phyloP scores from a whole-genome alignment of 768 basidiomycete genomes.

The Phaeolepiota aurea region DNA sequence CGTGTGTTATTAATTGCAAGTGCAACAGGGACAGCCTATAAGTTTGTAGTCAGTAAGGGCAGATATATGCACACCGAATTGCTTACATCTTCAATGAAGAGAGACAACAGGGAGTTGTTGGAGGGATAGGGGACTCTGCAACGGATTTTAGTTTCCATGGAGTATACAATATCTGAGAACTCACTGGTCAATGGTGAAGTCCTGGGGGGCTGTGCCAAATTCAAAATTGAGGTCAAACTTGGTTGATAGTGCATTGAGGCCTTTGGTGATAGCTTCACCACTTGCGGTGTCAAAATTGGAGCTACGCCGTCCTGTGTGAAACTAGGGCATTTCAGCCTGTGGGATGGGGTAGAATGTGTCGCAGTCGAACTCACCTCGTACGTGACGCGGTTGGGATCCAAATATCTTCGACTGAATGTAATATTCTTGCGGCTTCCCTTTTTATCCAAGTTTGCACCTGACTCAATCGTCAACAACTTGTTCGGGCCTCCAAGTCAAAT shows the following conservation, averaged over 20 bases:
- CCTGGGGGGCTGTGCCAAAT: conserved; percentile 71
- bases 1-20: conserved; percentile 59
- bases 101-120: conserved; percentile 48
- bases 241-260: conserved; percentile 42
- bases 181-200: conserved; percentile 60
- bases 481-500: too few relatives aligned
- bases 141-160: conserved; percentile 4
- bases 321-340: too few relatives aligned
- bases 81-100: conserved; percentile 41
- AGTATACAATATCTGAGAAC: conserved; percentile 8
- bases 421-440: conserved; percentile 37
- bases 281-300: conserved; percentile 51
- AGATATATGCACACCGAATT: conserved; percentile 6
- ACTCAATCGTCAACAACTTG: too few relatives aligned
- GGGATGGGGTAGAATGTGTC: too few relatives aligned
- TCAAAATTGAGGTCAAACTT: conserved; percentile 53
- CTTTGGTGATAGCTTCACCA: conserved; percentile 46
- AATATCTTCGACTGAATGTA: conserved; percentile 61
- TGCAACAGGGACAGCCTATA: conserved; percentile 44
- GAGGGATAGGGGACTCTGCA: conserved; percentile 55
- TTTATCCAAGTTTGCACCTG: conserved; percentile 41
- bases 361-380: conserved; percentile 60
- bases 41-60: neutral
- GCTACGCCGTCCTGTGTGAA: conserved; percentile 50
- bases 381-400: conserved; percentile 74